A percentile compares a stretch with the other conserved stretches of the same genome.
Conservation (phyloP, 169 alveolate genomes). For the Plasmodium malariae region DNA sequence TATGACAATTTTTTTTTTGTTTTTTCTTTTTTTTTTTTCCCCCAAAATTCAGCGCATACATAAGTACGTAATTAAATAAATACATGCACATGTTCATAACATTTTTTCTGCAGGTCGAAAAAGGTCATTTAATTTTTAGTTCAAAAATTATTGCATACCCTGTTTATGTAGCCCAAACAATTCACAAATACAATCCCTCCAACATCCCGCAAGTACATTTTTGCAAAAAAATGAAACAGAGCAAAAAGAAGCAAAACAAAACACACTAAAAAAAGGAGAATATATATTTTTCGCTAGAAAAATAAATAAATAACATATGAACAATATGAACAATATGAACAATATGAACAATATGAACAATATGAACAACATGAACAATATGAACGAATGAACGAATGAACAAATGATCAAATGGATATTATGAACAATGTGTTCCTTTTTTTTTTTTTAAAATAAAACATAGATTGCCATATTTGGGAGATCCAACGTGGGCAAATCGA, state of each 20-base stretch:
- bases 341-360: too few relatives aligned
- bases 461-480: slow-evolving; percentile 94
- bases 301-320: too few relatives aligned
- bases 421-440: too few relatives aligned
- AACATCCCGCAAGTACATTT: slow-evolving; percentile 86
- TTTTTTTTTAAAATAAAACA: slow-evolving; percentile 18
- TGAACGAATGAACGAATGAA: too few relatives aligned
- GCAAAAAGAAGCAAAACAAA: too few relatives aligned
- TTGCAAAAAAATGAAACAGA: slow-evolving; percentile 7
- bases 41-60: background rate
- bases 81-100: background rate
- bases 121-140: slow-evolving; percentile 77
- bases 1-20: background rate
- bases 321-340: too few relatives aligned
- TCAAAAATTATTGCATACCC: slow-evolving; percentile 89
- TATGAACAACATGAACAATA: too few relatives aligned
- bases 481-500: slow-evolving; percentile 95
- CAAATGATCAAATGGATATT: too few relatives aligned
- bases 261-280: background rate
- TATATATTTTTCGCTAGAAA: background rate
- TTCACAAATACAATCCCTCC: slow-evolving; percentile 83
- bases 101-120: slow-evolving; percentile 67
- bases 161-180: slow-evolving; percentile 89
- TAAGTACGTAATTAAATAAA: background rate
- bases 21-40: background rate